These are phyloP conservation scores for Ascochyta clinopodiicola DNA, from an alignment of 2,329 filamentous ascomycete species.

Conservation along the genomic window DNA sequence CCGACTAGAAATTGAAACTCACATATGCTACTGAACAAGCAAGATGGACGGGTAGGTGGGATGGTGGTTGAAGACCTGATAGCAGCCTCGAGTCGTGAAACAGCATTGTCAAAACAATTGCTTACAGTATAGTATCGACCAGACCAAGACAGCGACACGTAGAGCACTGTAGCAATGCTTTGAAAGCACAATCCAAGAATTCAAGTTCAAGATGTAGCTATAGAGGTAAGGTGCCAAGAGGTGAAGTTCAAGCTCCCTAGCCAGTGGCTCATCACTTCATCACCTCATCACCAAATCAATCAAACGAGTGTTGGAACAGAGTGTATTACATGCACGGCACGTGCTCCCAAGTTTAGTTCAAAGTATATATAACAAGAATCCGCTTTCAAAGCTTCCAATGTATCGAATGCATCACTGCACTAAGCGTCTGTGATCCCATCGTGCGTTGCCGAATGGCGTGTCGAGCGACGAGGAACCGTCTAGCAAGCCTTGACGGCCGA, in stretches of 20 bases:
- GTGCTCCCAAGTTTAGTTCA: conserved; percentile 5
- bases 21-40: no score
- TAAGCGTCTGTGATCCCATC: conserved; percentile 10
- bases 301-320: neutral
- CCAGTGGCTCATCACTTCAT: conserved; percentile 1
- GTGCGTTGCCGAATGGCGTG: neutral
- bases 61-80: no score
- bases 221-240: neutral
- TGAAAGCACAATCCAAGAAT: no score
- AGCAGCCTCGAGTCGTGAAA: no score
- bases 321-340: conserved; percentile 17
- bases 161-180: no score
- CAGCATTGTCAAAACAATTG: no score
- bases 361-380: conserved; percentile 29
- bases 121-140: no score
- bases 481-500: conserved; percentile 42
- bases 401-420: conserved; percentile 26
- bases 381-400: conserved; percentile 22
- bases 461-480: conserved; percentile 1
- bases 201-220: neutral
- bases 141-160: no score
- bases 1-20: no score
- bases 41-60: no score
- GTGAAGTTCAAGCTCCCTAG: neutral
- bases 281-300: neutral